Base-by-base conservation (phyloP, 139 green algal genomes). In the Edaphochlamys debaryana region DNA sequence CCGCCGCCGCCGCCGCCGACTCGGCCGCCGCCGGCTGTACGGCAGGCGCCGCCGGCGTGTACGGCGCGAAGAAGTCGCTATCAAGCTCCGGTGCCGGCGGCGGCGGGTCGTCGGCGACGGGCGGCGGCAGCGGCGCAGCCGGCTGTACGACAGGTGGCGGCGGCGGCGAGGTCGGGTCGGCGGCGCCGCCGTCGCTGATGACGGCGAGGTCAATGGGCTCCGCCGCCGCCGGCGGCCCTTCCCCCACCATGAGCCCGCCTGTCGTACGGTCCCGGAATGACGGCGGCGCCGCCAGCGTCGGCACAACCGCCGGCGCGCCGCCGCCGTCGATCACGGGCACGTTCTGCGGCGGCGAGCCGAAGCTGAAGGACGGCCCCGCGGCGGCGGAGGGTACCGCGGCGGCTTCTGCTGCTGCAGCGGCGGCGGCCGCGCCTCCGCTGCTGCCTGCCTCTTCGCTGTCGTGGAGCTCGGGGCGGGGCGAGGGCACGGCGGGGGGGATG, bases 401-500 rank as follows among this genome's bases (percentile, higher is more conserved):
- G 34, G 36, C 32, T 13, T 45, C 48, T 32, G 2, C 23, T 23
- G n/a, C n/a, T 25, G n/a, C 30, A 29, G n/a, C 20, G 13, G 8
- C 6, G 40, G 41, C 7, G 45, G 4, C 32, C 34, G 41, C 7
- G 36, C 34, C 36, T 15, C 34, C 34, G 38, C 2, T 40, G 37
- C 23, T 19, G 37, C 6, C 56, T 3, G 22, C 56, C 25, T n/a
- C 56, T 23, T 45, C 66, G 15, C 29, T 37, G 6, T 41, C 30
- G 13, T 38, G 42, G 34, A 13, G 52, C 19, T 67, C 52, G 32
- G 3, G 22, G 22, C 52, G 34, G 9, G 56, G 72, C 3, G 72
- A 79, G 7, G 72, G 72, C 72, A 68, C 52, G n/a, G 72, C 72
- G n/a, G 72, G 72, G 36, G 54, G 34, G 11, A 79, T 50, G 30